Conservation (phyloP, 2,329 filamentous ascomycete genomes). For the Magnaporthiopsis rhizophila region DNA sequence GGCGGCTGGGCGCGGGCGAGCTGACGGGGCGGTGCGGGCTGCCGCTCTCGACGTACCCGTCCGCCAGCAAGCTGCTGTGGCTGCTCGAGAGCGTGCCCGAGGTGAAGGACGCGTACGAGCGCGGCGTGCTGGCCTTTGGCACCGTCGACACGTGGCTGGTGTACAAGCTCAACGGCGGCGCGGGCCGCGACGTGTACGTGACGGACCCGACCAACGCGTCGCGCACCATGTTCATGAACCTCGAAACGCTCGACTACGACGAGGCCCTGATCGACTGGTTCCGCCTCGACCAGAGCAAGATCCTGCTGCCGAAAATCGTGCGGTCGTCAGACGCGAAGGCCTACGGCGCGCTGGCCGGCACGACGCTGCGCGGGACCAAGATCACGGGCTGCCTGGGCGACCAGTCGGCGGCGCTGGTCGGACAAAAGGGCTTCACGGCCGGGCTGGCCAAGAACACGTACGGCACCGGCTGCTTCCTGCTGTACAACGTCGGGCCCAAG, state of each 20-base stretch:
- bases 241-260: constrained; percentile 73
- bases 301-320: constrained; percentile 74
- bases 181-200: constrained; percentile 54
- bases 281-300: constrained; percentile 57
- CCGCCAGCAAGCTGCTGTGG: constrained; percentile 79
- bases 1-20: constrained; percentile 56
- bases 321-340: constrained; percentile 67
- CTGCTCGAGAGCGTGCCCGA: constrained; percentile 52
- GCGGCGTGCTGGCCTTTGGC: constrained; percentile 69
- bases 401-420: constrained; percentile 78
- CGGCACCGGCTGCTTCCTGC: constrained; percentile 80
- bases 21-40: constrained; percentile 68
- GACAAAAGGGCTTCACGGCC: constrained; percentile 74
- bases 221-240: constrained; percentile 91
- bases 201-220: constrained; percentile 85
- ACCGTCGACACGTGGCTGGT: constrained; percentile 86
- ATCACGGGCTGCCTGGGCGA: constrained; percentile 82
- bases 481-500: constrained; percentile 80
- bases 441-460: constrained; percentile 88
- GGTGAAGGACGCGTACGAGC: constrained; percentile 64
- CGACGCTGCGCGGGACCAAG: constrained; percentile 55
- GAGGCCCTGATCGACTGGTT: constrained; percentile 72
- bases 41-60: constrained; percentile 81
- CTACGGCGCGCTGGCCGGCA: constrained; percentile 46
- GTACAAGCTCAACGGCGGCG: constrained; percentile 72